Base-by-base conservation (phyloP, 179 eudicot genomes). In the Gypsophila paniculata region DNA sequence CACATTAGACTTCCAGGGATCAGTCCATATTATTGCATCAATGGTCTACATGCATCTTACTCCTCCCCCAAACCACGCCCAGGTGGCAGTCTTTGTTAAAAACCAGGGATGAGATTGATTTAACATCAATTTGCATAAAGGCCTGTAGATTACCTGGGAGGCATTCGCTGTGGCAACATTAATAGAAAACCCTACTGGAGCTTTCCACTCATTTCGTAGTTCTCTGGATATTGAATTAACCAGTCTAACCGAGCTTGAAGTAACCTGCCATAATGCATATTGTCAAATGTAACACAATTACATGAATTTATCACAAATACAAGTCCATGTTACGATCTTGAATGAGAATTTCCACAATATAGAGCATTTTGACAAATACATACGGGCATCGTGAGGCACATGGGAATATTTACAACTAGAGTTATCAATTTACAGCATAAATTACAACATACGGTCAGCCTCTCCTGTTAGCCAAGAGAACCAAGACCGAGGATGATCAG, bases 121-220 rank as follows among this genome's bases (percentile, higher is more conserved):
- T n/a, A n/a, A n/a, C n/a, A n/a, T n/a, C n/a, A n/a, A n/a, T n/a
- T n/a, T n/a, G n/a, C n/a, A n/a, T n/a, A n/a, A n/a, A n/a, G n/a
- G 51, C 15, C 19, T 36, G 6, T 42, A 36, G 52, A 10, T 9
- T 32, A 92, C 99, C 96, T 94, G 99, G 44, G 95, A 83, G 66
- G 91, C 87, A 83, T 94, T 94, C 61, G 99, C 99, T 17, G 99
- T 91, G 34, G 99, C 99, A 70, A 94, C 97, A 85, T 91, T 91
- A 71, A 94, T 78, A 57, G 97, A 88, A 74, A 73, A 94, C 53
- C 86, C 95, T 59, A 85, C 72, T 22, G 95, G 99, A 36, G 97
- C 91, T 73, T 79, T 74, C 99, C 99, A 94, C 80, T 94, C 96
- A 81, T 91, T 54, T 19, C 83, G 84, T 52, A 94, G 80, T 76